phyloP scores from a whole-genome alignment of 768 basidiomycete species.

The Chalciporus pseudorubinellus region DNA sequence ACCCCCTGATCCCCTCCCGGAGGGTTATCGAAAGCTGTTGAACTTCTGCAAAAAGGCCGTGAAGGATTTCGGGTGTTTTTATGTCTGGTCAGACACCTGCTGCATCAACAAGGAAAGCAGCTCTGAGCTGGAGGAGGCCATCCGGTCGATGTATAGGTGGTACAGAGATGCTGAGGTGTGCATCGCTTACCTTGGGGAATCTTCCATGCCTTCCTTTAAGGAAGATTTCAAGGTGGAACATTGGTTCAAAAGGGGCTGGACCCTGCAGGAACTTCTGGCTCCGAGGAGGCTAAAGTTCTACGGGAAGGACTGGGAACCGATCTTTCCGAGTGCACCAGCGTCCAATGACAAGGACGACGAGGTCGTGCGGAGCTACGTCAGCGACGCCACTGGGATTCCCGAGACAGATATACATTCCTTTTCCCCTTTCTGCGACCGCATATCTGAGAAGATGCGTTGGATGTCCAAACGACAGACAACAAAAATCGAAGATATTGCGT shows the following conservation, averaged over 20 bases:
- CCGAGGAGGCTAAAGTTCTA: conserved; percentile 8
- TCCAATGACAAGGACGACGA: no score
- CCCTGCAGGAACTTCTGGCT: conserved; percentile 16
- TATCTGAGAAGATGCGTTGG: no score
- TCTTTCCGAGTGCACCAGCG: no score
- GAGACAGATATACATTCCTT: no score
- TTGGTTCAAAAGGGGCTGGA: conserved; percentile 18
- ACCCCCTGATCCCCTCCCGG: no score
- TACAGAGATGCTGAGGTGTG: conserved; percentile 17
- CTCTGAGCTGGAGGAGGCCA: conserved; percentile 11
- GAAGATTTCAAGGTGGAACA: conserved; percentile 12
- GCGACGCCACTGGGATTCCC: no score
- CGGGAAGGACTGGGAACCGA: not conserved
- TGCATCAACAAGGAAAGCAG: conserved; percentile 4
- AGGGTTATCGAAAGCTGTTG: no score
- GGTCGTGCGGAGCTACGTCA: no score
- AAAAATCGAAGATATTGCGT: no score
- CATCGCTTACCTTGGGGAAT: conserved; percentile 14
- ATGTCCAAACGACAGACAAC: no score
- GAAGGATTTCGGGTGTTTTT: conserved; percentile 5
- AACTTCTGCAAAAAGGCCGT: no score
- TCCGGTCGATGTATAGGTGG: conserved; percentile 16
- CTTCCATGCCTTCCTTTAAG: conserved; percentile 3
- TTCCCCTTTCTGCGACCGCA: no score
- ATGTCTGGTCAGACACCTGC: conserved; percentile 13